Conservation (phyloP, 306 rosid species). For the Sesbania bispinosa region DNA sequence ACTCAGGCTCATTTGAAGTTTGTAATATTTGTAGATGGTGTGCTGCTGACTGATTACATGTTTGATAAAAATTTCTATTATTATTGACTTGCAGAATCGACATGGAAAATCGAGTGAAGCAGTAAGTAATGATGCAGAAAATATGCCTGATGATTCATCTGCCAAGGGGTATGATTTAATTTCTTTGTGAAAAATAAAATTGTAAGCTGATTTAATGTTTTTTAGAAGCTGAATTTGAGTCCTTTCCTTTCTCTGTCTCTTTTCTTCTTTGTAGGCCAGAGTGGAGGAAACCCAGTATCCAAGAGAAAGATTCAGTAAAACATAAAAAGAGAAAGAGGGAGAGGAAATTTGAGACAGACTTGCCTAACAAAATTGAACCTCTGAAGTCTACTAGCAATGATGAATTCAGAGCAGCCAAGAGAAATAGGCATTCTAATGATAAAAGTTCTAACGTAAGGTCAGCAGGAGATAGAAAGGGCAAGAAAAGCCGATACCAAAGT, state of each 20-base stretch:
- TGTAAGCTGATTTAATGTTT: background rate
- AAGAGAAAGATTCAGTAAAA: constrained; percentile 32
- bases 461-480: constrained; percentile 28
- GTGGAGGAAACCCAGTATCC: constrained; percentile 40
- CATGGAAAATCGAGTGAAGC: constrained; percentile 55
- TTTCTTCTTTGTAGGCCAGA: constrained; percentile 38
- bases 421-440: constrained; percentile 34
- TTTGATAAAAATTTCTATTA: background rate
- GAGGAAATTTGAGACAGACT: constrained; percentile 19
- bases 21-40: constrained; percentile 17
- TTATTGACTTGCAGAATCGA: constrained; percentile 61
- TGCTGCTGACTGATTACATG: background rate
- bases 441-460: constrained; percentile 28
- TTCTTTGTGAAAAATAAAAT: background rate
- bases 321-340: constrained; percentile 44
- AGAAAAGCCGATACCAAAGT: constrained; percentile 26
- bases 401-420: constrained; percentile 31
- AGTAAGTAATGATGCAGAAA: constrained; percentile 28
- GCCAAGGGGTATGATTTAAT: constrained; percentile 52
- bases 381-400: constrained; percentile 17
- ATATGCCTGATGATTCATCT: constrained; percentile 41
- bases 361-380: constrained; percentile 15
- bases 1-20: background rate
- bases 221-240: background rate
- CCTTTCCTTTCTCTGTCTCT: background rate